Evolutionary conservation across 1,284 basidiomycete genomes (phyloP), one percentile per base, ranked within the genome.

Genomic region (Boletus semigastroideus): DNA sequence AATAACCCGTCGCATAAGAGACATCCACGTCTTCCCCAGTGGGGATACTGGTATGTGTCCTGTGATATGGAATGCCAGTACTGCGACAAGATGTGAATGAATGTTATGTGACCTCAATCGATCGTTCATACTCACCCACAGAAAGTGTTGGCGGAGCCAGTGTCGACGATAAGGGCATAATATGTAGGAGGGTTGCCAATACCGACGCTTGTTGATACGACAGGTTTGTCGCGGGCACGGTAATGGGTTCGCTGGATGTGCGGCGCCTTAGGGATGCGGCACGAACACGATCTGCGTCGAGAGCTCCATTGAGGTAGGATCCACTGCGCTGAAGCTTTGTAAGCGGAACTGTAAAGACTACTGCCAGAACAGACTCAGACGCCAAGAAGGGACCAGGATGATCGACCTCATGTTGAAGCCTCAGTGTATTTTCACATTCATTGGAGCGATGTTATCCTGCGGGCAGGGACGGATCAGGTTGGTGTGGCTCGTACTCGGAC

Each of bases 141-240:
- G 42, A 61, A 70, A 1, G 60, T 70, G 47, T 70, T 72, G 41
- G 67, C 65, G 13, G 67, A 71, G 2, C 68, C 69, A 2, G 70
- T 70, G 41, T 70, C 69, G 1, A 69, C 40, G 9, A 63, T 16
- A 4, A 69, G 50, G 22, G 57, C 56, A 43, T 66, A 66, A 42
- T 58, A 52, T 11, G 55, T 61, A 2, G 56, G 49, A 20, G 65
- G 64, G 16, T 14, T 4, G 3, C 25, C 25, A 7, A 25, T 25
- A 7, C 25, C 25, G 25, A 25, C 53, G 9, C 51, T 56, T 3
- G 54, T 50, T 5, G 56, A 7, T 67, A 62, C 14, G n/a, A 54
- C 10, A 59, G n/a, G 48, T 56, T 66, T 17, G 52, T 62, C 5
- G 54, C 55, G 0, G 56, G 64, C n/a, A 62, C 49, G n/a, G n/a